Conservation (phyloP, 805 yeast genomes). For the Pichia thaimueangensis region DNA sequence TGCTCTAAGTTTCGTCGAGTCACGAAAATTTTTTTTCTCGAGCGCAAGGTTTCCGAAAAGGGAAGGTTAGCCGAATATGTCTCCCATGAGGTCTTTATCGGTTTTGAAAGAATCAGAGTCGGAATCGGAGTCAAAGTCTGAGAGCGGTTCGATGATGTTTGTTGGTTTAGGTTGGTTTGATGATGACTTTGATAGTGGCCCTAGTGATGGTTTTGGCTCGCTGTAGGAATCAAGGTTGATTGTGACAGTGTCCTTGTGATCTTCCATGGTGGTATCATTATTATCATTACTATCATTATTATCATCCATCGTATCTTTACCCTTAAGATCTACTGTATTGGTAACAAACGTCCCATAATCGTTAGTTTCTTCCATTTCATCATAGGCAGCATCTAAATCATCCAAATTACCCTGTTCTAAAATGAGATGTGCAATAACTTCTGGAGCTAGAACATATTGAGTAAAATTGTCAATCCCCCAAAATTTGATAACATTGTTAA, state of each 20-base stretch:
- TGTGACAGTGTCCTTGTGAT: too few species aligned
- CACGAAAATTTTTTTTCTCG: neutral
- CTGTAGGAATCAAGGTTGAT: too few species aligned
- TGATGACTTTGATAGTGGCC: too few species aligned
- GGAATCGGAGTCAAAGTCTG: neutral
- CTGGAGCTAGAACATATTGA: constrained; percentile 58
- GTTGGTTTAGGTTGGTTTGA: too few species aligned
- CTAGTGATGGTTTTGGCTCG: too few species aligned
- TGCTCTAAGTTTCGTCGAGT: too few species aligned
- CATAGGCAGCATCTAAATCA: constrained; percentile 39
- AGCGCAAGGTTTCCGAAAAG: neutral
- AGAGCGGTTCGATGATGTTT: too few species aligned
- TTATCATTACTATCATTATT: too few species aligned
- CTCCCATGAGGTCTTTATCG: neutral
- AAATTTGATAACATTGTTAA: constrained; percentile 45
- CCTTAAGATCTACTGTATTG: constrained; percentile 19
- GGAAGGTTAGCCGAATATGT: constrained; percentile 3
- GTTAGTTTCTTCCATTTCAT: constrained; percentile 38
- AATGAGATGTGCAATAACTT: constrained; percentile 46
- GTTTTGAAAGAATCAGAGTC: neutral
- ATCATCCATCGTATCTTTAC: neutral
- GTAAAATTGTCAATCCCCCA: constrained; percentile 56
- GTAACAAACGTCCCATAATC: constrained; percentile 32
- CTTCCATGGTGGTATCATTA: too few species aligned
- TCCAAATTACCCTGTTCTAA: constrained; percentile 37